These are phyloP conservation scores for Penstemon davidsonii DNA, from an alignment of 257 asterid species.

Conservation along the genomic window DNA sequence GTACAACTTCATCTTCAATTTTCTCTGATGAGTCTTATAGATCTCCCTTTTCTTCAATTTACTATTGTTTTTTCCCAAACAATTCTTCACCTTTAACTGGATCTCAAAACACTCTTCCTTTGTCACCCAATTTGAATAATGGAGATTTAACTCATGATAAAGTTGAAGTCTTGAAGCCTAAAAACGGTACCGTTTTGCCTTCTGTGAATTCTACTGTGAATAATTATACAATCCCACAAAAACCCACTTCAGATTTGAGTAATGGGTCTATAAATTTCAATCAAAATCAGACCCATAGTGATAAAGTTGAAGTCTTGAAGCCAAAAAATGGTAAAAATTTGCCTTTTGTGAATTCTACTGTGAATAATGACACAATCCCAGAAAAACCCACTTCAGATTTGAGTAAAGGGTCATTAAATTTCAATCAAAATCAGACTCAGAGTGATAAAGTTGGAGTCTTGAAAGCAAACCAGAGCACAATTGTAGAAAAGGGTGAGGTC, in stretches of 20 bases:
- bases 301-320: conserved; percentile 31
- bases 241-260: too few relatives aligned
- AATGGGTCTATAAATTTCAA: not conserved
- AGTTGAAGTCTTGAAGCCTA: conserved; percentile 32
- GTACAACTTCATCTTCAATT: conserved; percentile 24
- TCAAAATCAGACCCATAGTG: too few relatives aligned
- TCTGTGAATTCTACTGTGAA: conserved; percentile 22
- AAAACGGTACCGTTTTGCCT: conserved; percentile 24
- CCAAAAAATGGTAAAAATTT: conserved; percentile 25
- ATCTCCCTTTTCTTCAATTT: conserved; percentile 59
- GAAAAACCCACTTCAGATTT: conserved; percentile 26
- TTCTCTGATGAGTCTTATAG: conserved; percentile 36
- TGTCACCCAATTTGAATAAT: conserved; percentile 28
- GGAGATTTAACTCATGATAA: conserved; percentile 8
- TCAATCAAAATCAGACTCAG: conserved; percentile 30
- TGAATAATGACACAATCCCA: conserved; percentile 11
- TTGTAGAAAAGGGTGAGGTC: conserved; percentile 38
- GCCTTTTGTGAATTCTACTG: conserved; percentile 26
- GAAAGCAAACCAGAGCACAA: conserved; percentile 33
- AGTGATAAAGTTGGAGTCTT: conserved; percentile 30
- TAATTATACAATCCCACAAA: conserved; percentile 4
- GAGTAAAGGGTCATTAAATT: conserved; percentile 22
- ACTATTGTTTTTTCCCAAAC: conserved; percentile 50
- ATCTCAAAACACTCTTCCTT: conserved; percentile 24
- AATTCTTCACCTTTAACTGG: conserved; percentile 26